A percentile compares a stretch with the other conserved stretches of the same genome.
Evolutionary conservation across 306 rosid species (phyloP).

Genomic region (Casuarina glauca): DNA sequence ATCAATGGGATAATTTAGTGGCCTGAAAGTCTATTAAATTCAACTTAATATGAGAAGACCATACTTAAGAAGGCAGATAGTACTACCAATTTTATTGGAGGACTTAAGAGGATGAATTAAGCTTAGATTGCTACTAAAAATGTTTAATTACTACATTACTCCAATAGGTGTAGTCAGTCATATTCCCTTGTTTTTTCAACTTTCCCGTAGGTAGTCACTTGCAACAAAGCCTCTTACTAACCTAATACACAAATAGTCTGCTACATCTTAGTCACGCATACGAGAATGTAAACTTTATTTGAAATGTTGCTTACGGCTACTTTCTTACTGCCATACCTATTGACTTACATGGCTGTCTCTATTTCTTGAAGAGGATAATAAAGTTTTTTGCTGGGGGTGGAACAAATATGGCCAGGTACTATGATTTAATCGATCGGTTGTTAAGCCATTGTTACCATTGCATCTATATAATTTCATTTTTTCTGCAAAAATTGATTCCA

Average conservation of each 20-base stretch:
- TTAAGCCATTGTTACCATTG: neutral
- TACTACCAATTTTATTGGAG: too few species aligned
- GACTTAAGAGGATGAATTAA: neutral
- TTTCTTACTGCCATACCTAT: neutral
- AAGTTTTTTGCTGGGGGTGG: conserved; percentile 99
- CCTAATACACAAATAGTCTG: neutral
- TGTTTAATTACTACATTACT: neutral
- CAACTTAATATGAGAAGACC: neutral
- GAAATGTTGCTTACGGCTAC: neutral
- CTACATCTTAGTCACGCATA: neutral
- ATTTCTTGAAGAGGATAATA: conserved; percentile 59
- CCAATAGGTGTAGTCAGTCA: neutral
- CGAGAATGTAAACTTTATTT: neutral
- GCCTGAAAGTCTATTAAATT: neutral
- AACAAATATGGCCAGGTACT: conserved; percentile 97
- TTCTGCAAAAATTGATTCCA: neutral
- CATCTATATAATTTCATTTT: neutral
- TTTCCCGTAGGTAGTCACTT: neutral
- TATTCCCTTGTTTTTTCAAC: neutral
- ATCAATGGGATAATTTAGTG: neutral
- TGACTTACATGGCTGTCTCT: conserved; percentile 18
- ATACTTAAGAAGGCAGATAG: too few species aligned
- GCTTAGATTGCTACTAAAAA: neutral
- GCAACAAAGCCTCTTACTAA: neutral
- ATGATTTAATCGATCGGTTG: conserved; percentile 3